Base-by-base conservation (phyloP, 495 filamentous ascomycete genomes). In the Annulohypoxylon bovei region DNA sequence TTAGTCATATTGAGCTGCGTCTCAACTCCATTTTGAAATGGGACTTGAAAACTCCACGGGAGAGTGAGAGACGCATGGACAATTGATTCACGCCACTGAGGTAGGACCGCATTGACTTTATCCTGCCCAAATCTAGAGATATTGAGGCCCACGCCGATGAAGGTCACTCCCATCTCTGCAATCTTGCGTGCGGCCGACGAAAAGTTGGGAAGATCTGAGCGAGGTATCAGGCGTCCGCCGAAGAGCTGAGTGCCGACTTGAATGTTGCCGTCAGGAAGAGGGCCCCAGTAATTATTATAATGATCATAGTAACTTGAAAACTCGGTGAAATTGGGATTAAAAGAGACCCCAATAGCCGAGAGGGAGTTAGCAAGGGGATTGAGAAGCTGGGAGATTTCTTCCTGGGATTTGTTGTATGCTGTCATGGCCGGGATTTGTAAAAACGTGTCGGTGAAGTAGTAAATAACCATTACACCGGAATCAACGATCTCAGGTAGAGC, bases 151-250 rank as follows among this genome's bases (percentile, higher is more conserved):
- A 77, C 69, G 40, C 76, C 75, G 58, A 71, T 82, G 73, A 83
- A 82, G 4, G 78, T 79, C 16, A 76, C 78, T 2, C 84, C 86
- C n/a, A 75, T 67, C 53, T 83, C 79, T 25, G 77, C 81, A 58
- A 88, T 81, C 62, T 80, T 74, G 11, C 83, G 82, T 35, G 81
- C 78, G 2, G 67, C 80, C n/a, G 68, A 62, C 58, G 80, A 83
- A 72, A 86, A 82, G 28, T 80, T 71, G 6, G 77, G 40, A 16
- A 88, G 77, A 1, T 84, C 78, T 18, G 77, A 76, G 32, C 84
- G 82, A 0, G 86, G 86, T 52, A 90, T 84, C 18, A 90, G 79
- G 27, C 88, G 84, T 9, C 87, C 87, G 9, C 87, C 87, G 68
- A 85, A 85, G 44, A 86, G 81, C 56, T 78, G 81, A 7, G 66